Conservation (phyloP, 805 yeast species). For the Allodekkera sacchari region DNA sequence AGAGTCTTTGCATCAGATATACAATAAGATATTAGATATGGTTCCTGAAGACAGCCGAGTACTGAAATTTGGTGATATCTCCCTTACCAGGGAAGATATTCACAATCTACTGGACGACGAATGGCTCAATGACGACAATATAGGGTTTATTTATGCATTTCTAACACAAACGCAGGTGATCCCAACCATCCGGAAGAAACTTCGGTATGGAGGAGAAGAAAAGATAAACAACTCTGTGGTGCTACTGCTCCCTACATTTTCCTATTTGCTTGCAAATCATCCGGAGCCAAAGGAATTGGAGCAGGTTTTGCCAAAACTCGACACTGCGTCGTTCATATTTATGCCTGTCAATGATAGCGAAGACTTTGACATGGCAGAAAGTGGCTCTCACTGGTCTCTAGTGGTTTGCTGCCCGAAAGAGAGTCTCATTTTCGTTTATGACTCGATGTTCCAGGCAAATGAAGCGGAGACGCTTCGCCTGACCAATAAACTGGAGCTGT, state of each 20-base stretch:
- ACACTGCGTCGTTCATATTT: slow-evolving; percentile 43
- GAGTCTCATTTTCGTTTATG: slow-evolving; percentile 44
- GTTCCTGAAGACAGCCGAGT: slow-evolving; percentile 20
- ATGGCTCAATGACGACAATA: slow-evolving; percentile 69
- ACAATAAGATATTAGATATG: slow-evolving; percentile 7
- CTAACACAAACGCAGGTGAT: slow-evolving; percentile 28
- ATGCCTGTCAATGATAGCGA: slow-evolving; percentile 63
- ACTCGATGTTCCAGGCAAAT: slow-evolving; percentile 44
- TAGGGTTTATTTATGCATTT: slow-evolving; percentile 54
- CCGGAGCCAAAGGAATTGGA: slow-evolving; percentile 33
- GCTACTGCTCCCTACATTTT: slow-evolving; percentile 53
- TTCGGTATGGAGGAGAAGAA: slow-evolving; percentile 15
- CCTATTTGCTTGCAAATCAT: slow-evolving; percentile 48
- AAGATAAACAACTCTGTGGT: slow-evolving; percentile 26
- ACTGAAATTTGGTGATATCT: slow-evolving; percentile 46
- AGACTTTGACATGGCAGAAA: slow-evolving; percentile 48
- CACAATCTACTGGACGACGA: slow-evolving; percentile 51
- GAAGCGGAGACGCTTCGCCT: slow-evolving; percentile 27
- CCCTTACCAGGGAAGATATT: slow-evolving; percentile 52
- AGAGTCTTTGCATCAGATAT: slow-evolving; percentile 11
- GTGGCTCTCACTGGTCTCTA: slow-evolving; percentile 75
- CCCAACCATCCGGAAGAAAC: slow-evolving; percentile 19
- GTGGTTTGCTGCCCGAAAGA: slow-evolving; percentile 44
- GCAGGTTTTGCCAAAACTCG: slow-evolving; percentile 38
- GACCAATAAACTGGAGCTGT: slow-evolving; percentile 22